Evolutionary conservation across 768 basidiomycete species (phyloP).

Genomic region (Boletus rubescentipes): DNA sequence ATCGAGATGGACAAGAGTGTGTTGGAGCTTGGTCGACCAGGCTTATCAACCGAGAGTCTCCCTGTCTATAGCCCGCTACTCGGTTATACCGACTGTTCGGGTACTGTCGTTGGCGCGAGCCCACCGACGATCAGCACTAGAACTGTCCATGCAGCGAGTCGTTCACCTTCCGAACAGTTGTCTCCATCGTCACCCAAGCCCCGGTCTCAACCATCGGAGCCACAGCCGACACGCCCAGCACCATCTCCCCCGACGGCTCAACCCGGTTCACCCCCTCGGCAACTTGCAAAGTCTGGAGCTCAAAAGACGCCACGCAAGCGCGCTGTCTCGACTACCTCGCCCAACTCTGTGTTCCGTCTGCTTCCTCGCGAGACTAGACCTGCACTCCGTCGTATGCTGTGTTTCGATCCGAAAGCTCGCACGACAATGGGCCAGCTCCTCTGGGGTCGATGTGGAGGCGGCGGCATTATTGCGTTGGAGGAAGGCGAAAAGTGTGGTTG

Average conservation of each 20-base stretch:
- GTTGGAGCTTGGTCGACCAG: constrained; percentile 71
- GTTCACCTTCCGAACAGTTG: constrained; percentile 2
- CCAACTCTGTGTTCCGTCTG: constrained; percentile 92
- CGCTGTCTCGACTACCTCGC: constrained; percentile 26
- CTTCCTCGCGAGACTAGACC: constrained; percentile 91
- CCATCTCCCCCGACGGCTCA: constrained; percentile 23
- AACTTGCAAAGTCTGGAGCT: constrained; percentile 41
- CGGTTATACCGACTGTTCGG: neutral
- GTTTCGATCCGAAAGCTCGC: constrained; percentile 82
- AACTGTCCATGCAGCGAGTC: neutral
- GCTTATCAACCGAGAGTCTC: constrained; percentile 71
- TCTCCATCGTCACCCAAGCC: constrained; percentile 6
- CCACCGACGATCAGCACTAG: constrained; percentile 4
- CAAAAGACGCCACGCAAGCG: constrained; percentile 39
- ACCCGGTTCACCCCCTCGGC: neutral
- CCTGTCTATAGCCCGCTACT: constrained; percentile 25
- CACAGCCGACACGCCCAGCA: constrained; percentile 25
- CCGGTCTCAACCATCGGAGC: constrained; percentile 14
- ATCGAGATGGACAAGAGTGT: constrained; percentile 72
- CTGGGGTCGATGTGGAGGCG: constrained; percentile 73
- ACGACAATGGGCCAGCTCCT: constrained; percentile 93
- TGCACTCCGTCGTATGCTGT: constrained; percentile 91
- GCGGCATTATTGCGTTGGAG: constrained; percentile 54
- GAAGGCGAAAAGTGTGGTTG: constrained; percentile 64
- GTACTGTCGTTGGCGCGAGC: neutral